These are phyloP conservation scores for Fonsecaea multimorphosa DNA, from an alignment of 2,329 filamentous ascomycete species.

Conservation along the genomic window DNA sequence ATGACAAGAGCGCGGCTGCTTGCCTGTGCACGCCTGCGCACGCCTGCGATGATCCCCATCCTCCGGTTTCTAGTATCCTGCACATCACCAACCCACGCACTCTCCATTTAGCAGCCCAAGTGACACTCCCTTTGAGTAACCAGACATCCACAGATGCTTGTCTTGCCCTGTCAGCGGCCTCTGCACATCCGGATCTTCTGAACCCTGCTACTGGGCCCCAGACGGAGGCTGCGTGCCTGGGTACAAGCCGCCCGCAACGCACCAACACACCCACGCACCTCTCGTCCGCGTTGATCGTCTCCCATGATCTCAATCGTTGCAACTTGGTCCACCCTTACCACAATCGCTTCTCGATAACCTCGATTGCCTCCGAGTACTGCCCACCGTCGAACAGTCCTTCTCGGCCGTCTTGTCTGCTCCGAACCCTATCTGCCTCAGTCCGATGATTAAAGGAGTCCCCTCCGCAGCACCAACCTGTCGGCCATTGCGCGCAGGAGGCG, in stretches of 20 bases:
- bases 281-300: constrained; percentile 9
- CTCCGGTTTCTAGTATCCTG: constrained; percentile 11
- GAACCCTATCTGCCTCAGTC: constrained; percentile 16
- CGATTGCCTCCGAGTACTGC: neutral
- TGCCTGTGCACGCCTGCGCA: too few species aligned
- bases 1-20: constrained; percentile 29
- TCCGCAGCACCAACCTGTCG: constrained; percentile 33
- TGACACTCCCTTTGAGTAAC: constrained; percentile 11
- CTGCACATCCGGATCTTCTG: constrained; percentile 4
- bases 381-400: constrained; percentile 4
- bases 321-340: constrained; percentile 2
- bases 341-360: neutral
- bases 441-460: constrained; percentile 34
- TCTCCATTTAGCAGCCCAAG: constrained; percentile 17
- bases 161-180: constrained; percentile 4
- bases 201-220: neutral
- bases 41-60: constrained; percentile 26
- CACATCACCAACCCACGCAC: constrained; percentile 20
- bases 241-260: constrained; percentile 1
- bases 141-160: neutral
- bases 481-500: constrained; percentile 33
- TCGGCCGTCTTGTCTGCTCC: constrained; percentile 4
- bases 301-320: constrained; percentile 15
- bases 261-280: too few species aligned
- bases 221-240: neutral